Conservation (phyloP, 2,329 filamentous ascomycete species). For the Aureobasidium sp. region DNA sequence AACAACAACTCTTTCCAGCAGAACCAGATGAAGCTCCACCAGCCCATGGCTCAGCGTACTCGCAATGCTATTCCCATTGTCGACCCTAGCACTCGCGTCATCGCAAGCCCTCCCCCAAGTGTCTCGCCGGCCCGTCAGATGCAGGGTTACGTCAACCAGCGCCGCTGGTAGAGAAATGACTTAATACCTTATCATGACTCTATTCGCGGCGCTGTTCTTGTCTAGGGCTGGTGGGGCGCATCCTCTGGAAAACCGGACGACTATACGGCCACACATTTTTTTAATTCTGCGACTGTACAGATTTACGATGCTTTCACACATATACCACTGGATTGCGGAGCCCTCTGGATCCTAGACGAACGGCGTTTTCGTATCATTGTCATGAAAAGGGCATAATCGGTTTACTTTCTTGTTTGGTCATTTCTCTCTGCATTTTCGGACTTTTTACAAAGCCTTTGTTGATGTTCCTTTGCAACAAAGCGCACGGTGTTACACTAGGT, state of each 20-base stretch:
- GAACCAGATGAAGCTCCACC: conserved; percentile 70
- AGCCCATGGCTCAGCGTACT: conserved; percentile 79
- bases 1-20: conserved; percentile 29
- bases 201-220: conserved; percentile 17
- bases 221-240: conserved; percentile 22
- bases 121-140: conserved; percentile 57
- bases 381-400: conserved; percentile 16
- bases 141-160: conserved; percentile 50
- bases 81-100: conserved; percentile 85
- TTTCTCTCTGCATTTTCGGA: conserved; percentile 13
- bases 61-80: conserved; percentile 97
- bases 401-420: conserved; percentile 10
- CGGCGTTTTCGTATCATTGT: conserved; percentile 16
- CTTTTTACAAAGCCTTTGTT: conserved; percentile 3
- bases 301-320: conserved; percentile 18
- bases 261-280: conserved; percentile 16
- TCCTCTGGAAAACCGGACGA: conserved; percentile 15
- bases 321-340: conserved; percentile 17
- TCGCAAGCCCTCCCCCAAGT: conserved; percentile 79
- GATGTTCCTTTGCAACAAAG: conserved; percentile 14
- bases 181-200: conserved; percentile 15
- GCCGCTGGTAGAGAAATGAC: conserved; percentile 35
- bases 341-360: conserved; percentile 17
- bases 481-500: conserved; percentile 15
- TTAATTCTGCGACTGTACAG: conserved; percentile 19